These are phyloP conservation scores for Crithidia acanthocephali DNA, from an alignment of 208 protist genomes.

Conservation along the genomic window DNA sequence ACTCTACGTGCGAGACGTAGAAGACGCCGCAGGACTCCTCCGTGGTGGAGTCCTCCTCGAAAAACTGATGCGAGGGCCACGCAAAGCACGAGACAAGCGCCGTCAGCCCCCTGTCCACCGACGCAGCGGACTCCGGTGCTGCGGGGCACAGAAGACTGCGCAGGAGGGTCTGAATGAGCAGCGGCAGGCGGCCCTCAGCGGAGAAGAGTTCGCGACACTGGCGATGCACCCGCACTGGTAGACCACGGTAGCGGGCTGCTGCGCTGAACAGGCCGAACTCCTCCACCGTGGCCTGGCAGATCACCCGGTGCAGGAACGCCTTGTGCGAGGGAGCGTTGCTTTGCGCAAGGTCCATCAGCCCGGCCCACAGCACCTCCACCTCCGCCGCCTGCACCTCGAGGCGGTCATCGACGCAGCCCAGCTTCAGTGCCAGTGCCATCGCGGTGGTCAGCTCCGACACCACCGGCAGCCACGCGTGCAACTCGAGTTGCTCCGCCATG, in stretches of 20 bases:
- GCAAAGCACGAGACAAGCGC: conserved; percentile 58
- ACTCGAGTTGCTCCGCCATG: conserved; percentile 26
- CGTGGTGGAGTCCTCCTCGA: conserved; percentile 68
- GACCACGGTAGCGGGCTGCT: conserved; percentile 54
- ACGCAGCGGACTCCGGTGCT: conserved; percentile 10
- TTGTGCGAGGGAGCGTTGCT: conserved; percentile 12
- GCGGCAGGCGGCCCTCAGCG: conserved; percentile 31
- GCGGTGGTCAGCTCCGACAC: conserved; percentile 61
- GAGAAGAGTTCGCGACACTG: conserved; percentile 54
- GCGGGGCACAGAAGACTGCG: conserved; percentile 27
- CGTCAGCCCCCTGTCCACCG: conserved; percentile 41
- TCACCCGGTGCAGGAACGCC: conserved; percentile 25
- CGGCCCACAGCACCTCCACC: conserved; percentile 22
- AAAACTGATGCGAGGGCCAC: conserved; percentile 77
- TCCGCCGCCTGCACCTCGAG: conserved; percentile 12
- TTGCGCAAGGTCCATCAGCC: conserved; percentile 21
- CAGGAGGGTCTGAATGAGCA: conserved; percentile 42
- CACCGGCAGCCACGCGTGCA: conserved; percentile 59
- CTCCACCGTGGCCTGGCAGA: conserved; percentile 50
- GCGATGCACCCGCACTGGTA: conserved; percentile 64
- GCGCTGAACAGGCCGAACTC: conserved; percentile 81
- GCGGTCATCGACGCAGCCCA: conserved; percentile 44
- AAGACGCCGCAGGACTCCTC: conserved; percentile 59
- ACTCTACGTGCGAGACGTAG: conserved; percentile 50
- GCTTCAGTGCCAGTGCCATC: conserved; percentile 70